Evolutionary conservation across 257 asterid species (phyloP).

Genomic region (Solanum rostratum): DNA sequence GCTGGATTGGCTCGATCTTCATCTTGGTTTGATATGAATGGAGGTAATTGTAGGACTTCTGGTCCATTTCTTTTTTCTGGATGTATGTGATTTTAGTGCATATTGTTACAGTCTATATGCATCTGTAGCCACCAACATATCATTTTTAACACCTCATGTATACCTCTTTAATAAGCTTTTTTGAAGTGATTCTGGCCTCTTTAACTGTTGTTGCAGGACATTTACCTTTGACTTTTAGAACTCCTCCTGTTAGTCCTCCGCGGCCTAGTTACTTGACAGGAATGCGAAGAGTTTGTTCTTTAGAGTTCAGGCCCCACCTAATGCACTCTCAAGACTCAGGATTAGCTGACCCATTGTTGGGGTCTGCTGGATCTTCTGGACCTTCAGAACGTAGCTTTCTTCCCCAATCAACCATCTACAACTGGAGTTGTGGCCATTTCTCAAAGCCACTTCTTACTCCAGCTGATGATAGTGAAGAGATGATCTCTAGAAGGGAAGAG

Average conservation of each 20-base stretch:
- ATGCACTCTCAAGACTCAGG: slow-evolving; percentile 89
- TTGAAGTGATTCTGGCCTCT: not conserved
- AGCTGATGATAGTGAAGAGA: slow-evolving; percentile 74
- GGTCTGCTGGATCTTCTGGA: slow-evolving; percentile 63
- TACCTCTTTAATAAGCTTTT: not conserved
- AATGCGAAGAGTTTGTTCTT: slow-evolving; percentile 90
- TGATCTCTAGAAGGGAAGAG: slow-evolving; percentile 72
- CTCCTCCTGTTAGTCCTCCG: slow-evolving; percentile 99
- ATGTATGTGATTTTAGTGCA: not conserved
- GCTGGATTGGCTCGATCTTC: slow-evolving; percentile 91
- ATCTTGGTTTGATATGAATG: slow-evolving; percentile 90
- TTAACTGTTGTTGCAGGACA: slow-evolving; percentile 38
- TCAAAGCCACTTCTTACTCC: slow-evolving; percentile 96
- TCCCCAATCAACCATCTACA: slow-evolving; percentile 85
- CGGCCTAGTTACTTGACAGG: slow-evolving; percentile 84
- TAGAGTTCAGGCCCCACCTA: slow-evolving; percentile 90
- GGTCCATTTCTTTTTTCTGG: not conserved
- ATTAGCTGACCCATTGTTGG: slow-evolving; percentile 89
- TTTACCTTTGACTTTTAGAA: slow-evolving; percentile 85
- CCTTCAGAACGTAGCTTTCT: slow-evolving; percentile 86
- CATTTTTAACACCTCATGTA: not conserved
- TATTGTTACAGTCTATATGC: not conserved
- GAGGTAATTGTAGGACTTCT: slow-evolving; percentile 33
- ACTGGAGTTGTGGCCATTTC: slow-evolving; percentile 97
- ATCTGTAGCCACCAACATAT: not conserved